phyloP scores from a whole-genome alignment of 257 asterid genomes.

The Capsicum chinense region DNA sequence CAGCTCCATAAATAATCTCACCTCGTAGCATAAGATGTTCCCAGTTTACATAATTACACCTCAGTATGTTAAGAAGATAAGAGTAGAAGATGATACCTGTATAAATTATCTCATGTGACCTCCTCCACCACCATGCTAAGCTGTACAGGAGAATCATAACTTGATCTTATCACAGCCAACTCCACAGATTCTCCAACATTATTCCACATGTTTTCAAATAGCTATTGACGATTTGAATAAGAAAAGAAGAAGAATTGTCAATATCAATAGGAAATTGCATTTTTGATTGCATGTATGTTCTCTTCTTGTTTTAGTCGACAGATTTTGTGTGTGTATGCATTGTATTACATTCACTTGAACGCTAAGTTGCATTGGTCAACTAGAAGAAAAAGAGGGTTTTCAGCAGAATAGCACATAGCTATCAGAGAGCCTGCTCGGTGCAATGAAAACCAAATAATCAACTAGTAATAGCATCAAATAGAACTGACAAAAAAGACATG shows the following conservation, averaged over 20 bases:
- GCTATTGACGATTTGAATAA: neutral
- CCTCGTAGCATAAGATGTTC: neutral
- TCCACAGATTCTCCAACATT: slow-evolving; percentile 25
- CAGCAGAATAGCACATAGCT: neutral
- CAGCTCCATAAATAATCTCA: neutral
- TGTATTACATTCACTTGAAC: neutral
- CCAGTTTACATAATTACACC: neutral
- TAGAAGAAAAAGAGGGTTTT: neutral
- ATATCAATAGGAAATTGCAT: neutral
- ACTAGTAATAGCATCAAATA: neutral
- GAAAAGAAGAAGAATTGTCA: neutral
- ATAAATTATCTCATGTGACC: neutral
- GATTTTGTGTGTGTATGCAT: neutral
- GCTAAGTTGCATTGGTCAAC: neutral
- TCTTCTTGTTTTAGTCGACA: neutral
- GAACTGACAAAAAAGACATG: neutral
- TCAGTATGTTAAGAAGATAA: neutral
- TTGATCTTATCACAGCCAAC: neutral
- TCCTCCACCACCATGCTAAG: slow-evolving; percentile 26
- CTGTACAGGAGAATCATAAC: neutral
- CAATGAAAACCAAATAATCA: neutral
- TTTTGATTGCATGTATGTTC: neutral
- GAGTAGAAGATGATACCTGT: neutral
- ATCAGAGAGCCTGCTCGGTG: neutral
- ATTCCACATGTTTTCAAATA: slow-evolving; percentile 19